These are phyloP conservation scores for Torulaspora pretoriensis DNA, from an alignment of 1,139 yeast genomes.

Conservation along the genomic window DNA sequence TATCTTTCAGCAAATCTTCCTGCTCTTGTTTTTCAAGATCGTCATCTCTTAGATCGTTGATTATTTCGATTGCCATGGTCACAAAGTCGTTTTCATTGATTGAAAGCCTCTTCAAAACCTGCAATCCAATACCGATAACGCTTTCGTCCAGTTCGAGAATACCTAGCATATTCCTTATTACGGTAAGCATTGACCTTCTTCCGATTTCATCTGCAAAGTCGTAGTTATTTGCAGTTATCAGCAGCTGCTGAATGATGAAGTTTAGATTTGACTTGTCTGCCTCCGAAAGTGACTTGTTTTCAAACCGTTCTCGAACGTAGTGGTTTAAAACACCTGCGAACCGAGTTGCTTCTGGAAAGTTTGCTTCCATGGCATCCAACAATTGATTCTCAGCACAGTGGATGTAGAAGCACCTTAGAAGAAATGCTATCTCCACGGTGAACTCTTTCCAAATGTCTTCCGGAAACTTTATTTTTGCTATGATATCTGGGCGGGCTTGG, in stretches of 20 bases:
- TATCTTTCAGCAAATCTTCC: slow-evolving; percentile 18
- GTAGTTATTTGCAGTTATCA: slow-evolving; percentile 62
- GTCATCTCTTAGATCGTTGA: slow-evolving; percentile 78
- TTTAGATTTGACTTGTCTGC: slow-evolving; percentile 55
- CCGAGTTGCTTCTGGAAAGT: slow-evolving; percentile 76
- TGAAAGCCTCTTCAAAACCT: slow-evolving; percentile 65
- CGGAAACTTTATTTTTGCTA: slow-evolving; percentile 54
- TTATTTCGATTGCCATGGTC: slow-evolving; percentile 78
- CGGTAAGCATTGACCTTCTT: slow-evolving; percentile 72
- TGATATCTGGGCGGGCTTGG: slow-evolving; percentile 56
- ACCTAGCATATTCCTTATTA: slow-evolving; percentile 59
- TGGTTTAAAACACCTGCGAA: slow-evolving; percentile 44
- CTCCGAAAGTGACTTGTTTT: slow-evolving; percentile 21
- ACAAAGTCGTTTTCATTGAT: slow-evolving; percentile 80
- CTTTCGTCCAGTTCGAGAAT: slow-evolving; percentile 48
- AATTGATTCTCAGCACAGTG: slow-evolving; percentile 55
- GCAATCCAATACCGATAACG: slow-evolving; percentile 54
- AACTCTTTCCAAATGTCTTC: slow-evolving; percentile 62
- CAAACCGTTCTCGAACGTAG: slow-evolving; percentile 50
- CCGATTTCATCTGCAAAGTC: slow-evolving; percentile 93
- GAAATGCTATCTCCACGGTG: slow-evolving; percentile 70
- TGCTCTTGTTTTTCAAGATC: slow-evolving; percentile 42
- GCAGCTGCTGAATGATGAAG: slow-evolving; percentile 70
- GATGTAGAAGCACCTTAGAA: slow-evolving; percentile 63
- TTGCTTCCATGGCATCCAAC: slow-evolving; percentile 59